phyloP scores from a whole-genome alignment of 768 basidiomycete genomes.

The Leccinum pellstonianum region DNA sequence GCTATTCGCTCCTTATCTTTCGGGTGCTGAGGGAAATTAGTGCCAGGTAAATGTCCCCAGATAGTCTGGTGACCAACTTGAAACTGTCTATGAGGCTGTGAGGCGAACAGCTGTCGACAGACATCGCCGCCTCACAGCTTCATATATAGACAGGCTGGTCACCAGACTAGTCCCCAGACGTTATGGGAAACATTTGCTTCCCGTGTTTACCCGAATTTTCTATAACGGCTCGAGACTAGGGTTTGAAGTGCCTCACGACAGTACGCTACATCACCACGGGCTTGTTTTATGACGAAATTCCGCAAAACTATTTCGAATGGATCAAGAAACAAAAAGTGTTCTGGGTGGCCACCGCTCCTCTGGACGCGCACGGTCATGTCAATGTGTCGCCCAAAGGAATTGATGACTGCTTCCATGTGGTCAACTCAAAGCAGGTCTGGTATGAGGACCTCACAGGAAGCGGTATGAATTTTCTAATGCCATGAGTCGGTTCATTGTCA shows the following conservation, averaged over 20 bases:
- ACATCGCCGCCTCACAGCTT: too few relatives aligned
- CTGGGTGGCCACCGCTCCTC: constrained; percentile 70
- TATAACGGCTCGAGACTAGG: not conserved
- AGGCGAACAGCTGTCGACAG: too few relatives aligned
- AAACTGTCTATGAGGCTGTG: too few relatives aligned
- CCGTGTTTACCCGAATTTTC: too few relatives aligned
- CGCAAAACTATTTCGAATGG: constrained; percentile 52
- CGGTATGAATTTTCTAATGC: constrained; percentile 37
- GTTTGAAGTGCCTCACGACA: not conserved
- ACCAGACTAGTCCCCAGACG: too few relatives aligned
- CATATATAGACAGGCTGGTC: too few relatives aligned
- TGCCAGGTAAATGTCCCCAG: too few relatives aligned
- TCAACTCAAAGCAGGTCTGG: constrained; percentile 57
- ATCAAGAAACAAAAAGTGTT: constrained; percentile 63
- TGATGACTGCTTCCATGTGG: constrained; percentile 61
- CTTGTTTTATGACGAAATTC: constrained; percentile 58
- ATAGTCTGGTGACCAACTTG: too few relatives aligned
- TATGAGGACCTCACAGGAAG: constrained; percentile 73
- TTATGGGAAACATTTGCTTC: too few relatives aligned
- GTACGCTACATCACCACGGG: constrained; percentile 42
- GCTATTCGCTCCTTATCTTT: too few relatives aligned
- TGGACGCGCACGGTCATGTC: constrained; percentile 53
- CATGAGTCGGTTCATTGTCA: not conserved
- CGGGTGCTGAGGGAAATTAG: too few relatives aligned
- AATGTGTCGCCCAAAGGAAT: constrained; percentile 72